phyloP scores from a whole-genome alignment of 2,329 filamentous ascomycete species.

The Lecanicillium sp. region DNA sequence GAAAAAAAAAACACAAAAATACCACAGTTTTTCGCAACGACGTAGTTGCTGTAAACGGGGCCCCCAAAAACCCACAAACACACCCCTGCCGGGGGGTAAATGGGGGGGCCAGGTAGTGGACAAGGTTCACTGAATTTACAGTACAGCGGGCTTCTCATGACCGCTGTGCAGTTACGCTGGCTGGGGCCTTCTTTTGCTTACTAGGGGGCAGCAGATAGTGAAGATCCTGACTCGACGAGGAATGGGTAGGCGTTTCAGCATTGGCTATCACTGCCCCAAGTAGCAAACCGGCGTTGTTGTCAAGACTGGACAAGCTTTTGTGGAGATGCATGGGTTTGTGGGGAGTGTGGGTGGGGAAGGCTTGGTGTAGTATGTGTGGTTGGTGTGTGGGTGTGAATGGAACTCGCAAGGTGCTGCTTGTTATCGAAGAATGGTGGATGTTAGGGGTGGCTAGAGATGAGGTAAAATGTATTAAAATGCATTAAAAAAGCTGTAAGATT shows the following conservation, averaged over 20 bases:
- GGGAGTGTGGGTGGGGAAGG: slow-evolving; percentile 4
- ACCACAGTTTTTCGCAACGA: no score
- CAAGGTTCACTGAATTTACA: slow-evolving; percentile 1
- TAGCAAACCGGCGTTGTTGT: slow-evolving; percentile 19
- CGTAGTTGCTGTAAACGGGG: no score
- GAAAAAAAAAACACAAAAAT: no score
- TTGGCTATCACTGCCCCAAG: slow-evolving; percentile 21
- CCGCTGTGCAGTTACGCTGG: neutral
- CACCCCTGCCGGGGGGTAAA: no score
- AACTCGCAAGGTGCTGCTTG: no score
- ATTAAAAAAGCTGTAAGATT: no score
- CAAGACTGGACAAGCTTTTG: slow-evolving; percentile 30
- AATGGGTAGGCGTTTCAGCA: slow-evolving; percentile 24
- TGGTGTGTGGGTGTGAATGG: neutral
- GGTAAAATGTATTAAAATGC: no score
- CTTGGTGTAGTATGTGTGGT: neutral
- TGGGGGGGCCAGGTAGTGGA: neutral
- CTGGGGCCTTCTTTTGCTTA: slow-evolving; percentile 1
- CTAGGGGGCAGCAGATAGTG: neutral
- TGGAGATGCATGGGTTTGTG: neutral
- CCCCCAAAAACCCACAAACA: no score
- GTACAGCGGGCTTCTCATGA: neutral
- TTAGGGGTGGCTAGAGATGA: no score
- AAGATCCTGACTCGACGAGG: slow-evolving; percentile 10
- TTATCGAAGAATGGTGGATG: no score